phyloP scores from a whole-genome alignment of 805 yeast genomes.

The Metschnikowia shivogae region DNA sequence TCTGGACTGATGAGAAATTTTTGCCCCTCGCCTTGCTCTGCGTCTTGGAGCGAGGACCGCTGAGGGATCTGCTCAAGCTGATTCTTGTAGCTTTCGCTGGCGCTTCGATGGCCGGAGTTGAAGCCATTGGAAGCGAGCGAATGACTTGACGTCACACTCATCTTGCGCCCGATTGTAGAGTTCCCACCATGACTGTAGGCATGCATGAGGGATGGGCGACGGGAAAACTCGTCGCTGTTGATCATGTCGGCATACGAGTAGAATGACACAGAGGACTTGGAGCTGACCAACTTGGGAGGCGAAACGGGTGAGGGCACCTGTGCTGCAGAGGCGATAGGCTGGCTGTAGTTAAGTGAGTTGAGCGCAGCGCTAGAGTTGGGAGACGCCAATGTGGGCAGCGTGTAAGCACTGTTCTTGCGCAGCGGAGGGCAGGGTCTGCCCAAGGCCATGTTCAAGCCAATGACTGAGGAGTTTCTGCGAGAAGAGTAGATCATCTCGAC shows the following conservation, averaged over 20 bases:
- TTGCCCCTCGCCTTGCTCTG: conserved; percentile 4
- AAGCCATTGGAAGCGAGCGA: conserved; percentile 8
- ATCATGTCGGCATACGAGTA: conserved; percentile 80
- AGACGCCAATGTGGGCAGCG: conserved; percentile 13
- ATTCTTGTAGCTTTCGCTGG: conserved; percentile 7
- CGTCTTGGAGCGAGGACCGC: background rate
- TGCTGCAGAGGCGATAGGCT: conserved; percentile 4
- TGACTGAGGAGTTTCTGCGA: conserved; percentile 53
- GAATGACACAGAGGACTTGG: conserved; percentile 45
- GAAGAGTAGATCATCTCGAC: conserved; percentile 65
- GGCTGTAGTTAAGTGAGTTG: conserved; percentile 8
- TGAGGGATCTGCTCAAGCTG: conserved; percentile 15
- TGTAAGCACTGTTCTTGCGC: conserved; percentile 30
- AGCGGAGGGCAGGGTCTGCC: conserved; percentile 39
- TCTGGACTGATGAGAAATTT: conserved; percentile 26
- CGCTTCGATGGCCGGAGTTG: conserved; percentile 1
- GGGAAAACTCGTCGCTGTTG: conserved; percentile 58
- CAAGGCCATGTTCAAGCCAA: conserved; percentile 46
- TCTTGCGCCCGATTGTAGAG: conserved; percentile 24
- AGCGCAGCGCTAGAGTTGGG: conserved; percentile 7
- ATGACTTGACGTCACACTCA: conserved; percentile 17
- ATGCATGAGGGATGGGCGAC: conserved; percentile 55
- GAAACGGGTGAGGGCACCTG: conserved; percentile 29
- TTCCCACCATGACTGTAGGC: conserved; percentile 33
- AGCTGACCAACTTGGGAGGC: conserved; percentile 37